phyloP scores from a whole-genome alignment of 2,329 filamentous ascomycete species.

The Fusarium zealandicum region DNA sequence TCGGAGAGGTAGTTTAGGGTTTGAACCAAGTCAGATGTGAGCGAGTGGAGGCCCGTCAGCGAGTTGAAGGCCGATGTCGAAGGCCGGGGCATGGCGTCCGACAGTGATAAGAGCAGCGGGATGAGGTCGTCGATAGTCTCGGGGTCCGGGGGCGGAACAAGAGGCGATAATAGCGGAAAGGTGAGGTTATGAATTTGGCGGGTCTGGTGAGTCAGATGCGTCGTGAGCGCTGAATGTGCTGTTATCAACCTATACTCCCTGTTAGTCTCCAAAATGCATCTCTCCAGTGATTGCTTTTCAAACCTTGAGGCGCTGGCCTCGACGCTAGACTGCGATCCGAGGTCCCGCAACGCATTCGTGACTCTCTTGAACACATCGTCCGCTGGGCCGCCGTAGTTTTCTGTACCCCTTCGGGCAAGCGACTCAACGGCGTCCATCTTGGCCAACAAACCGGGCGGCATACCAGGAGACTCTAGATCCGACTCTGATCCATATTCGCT shows the following conservation, averaged over 20 bases:
- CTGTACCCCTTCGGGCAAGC: slow-evolving; percentile 69
- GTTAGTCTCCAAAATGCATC: slow-evolving; percentile 22
- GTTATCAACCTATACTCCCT: slow-evolving; percentile 69
- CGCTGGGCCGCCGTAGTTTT: slow-evolving; percentile 68
- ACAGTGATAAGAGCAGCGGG: slow-evolving; percentile 70
- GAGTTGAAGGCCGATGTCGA: slow-evolving; percentile 70
- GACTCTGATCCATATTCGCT: slow-evolving; percentile 78
- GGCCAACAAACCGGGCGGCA: slow-evolving; percentile 70
- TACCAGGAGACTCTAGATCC: slow-evolving; percentile 72
- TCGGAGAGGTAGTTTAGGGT: slow-evolving; percentile 88
- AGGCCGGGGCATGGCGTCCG: slow-evolving; percentile 71
- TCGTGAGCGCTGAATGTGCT: slow-evolving; percentile 75
- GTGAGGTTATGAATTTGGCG: slow-evolving; percentile 77
- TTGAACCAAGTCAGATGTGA: slow-evolving; percentile 77
- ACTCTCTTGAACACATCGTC: slow-evolving; percentile 74
- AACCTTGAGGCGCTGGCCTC: slow-evolving; percentile 77
- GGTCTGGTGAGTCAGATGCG: slow-evolving; percentile 77
- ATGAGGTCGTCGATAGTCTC: slow-evolving; percentile 74
- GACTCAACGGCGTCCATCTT: slow-evolving; percentile 78
- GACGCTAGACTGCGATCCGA: slow-evolving; percentile 76
- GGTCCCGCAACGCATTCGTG: slow-evolving; percentile 71
- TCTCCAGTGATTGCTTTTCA: slow-evolving; percentile 7
- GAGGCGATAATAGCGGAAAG: slow-evolving; percentile 73
- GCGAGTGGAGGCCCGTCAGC: slow-evolving; percentile 70
- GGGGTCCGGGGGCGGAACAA: slow-evolving; percentile 67